Evolutionary conservation across 129 eudicot species (phyloP).

Genomic region (Calendula officinalis): DNA sequence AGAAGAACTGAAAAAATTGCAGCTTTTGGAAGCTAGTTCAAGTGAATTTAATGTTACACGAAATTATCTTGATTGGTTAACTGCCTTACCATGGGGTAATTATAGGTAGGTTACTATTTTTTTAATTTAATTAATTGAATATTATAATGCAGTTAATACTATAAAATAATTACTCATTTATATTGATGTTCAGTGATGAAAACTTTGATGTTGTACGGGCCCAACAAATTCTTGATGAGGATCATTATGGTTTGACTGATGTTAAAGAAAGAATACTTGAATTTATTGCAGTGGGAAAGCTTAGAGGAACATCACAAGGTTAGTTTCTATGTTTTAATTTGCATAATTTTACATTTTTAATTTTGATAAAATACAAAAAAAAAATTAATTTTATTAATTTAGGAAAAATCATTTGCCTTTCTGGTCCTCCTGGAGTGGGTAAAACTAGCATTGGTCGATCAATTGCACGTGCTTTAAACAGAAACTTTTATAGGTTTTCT

Average conservation of each 20-base stretch:
- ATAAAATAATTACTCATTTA: background rate
- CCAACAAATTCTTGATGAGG: conserved; percentile 81
- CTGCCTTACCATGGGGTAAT: conserved; percentile 95
- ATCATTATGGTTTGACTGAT: conserved; percentile 86
- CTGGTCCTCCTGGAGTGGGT: conserved; percentile 99
- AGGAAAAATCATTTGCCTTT: conserved; percentile 90
- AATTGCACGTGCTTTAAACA: conserved; percentile 93
- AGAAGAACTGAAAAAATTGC: conserved; percentile 85
- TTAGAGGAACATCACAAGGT: conserved; percentile 95
- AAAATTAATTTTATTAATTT: conserved; percentile 14
- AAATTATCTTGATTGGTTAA: conserved; percentile 94
- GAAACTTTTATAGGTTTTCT: conserved; percentile 89
- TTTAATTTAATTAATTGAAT: background rate
- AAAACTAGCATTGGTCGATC: conserved; percentile 99
- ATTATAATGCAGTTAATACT: background rate
- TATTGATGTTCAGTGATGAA: conserved; percentile 56
- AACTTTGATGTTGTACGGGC: conserved; percentile 82
- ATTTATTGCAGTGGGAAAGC: conserved; percentile 93
- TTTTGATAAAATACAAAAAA: background rate
- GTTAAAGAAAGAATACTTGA: conserved; percentile 95
- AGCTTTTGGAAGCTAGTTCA: conserved; percentile 88
- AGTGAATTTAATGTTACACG: conserved; percentile 92
- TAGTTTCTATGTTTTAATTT: conserved; percentile 11
- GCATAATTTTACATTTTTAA: no score
- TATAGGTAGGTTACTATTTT: conserved; percentile 52